phyloP scores from a whole-genome alignment of 2,329 filamentous ascomycete species.

The Neonectria magnoliae region DNA sequence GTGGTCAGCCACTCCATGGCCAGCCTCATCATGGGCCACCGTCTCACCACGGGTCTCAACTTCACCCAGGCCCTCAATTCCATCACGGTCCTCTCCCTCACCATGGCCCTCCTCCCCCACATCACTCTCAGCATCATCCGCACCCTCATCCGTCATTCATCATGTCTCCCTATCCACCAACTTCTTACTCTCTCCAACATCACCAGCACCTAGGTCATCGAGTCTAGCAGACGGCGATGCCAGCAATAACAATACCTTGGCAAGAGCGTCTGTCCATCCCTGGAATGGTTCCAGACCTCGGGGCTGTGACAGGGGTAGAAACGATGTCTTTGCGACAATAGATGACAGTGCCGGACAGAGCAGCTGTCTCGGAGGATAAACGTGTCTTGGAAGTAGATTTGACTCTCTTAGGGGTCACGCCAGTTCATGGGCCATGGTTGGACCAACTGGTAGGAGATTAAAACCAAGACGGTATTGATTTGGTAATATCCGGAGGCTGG shows the following conservation, averaged over 20 bases:
- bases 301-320: background rate
- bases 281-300: too few species aligned
- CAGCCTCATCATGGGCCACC: background rate
- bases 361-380: background rate
- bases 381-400: too few species aligned
- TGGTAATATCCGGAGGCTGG: background rate
- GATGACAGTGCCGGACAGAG: background rate
- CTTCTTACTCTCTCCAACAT: constrained; percentile 11
- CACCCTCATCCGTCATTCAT: constrained; percentile 10
- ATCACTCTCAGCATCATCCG: background rate
- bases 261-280: background rate
- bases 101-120: background rate
- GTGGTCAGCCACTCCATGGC: background rate
- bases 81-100: background rate
- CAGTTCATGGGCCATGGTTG: background rate
- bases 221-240: constrained; percentile 17
- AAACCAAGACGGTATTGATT: background rate
- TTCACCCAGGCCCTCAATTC: background rate
- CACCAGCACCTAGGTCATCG: constrained; percentile 28
- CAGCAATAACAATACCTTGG: background rate
- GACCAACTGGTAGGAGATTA: background rate
- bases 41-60: background rate
- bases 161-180: constrained; percentile 7
- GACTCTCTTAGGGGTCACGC: background rate
- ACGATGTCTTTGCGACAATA: background rate